phyloP scores from a whole-genome alignment of 306 rosid genomes.

The Cucumis cinereus region DNA sequence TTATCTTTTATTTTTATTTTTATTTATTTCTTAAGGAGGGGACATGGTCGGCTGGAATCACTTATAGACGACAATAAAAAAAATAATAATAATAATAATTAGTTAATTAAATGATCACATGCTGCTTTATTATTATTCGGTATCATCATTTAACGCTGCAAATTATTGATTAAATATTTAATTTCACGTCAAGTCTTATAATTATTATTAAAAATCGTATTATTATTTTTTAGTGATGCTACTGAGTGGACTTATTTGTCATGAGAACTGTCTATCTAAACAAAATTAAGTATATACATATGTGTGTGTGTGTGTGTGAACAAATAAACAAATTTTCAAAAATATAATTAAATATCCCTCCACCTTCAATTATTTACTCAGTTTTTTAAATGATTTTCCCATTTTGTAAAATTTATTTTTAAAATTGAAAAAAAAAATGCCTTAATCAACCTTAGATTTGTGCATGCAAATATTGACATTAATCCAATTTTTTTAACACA shows the following conservation, averaged over 20 bases:
- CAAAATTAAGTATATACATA: too few relatives aligned
- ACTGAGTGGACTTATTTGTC: not conserved
- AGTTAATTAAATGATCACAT: not conserved
- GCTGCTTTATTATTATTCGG: not conserved
- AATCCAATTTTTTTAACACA: too few relatives aligned
- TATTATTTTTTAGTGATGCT: not conserved
- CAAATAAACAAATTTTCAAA: too few relatives aligned
- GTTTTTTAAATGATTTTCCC: too few relatives aligned
- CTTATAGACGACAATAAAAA: not conserved
- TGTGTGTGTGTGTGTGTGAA: too few relatives aligned
- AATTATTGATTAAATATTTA: constrained; percentile 4
- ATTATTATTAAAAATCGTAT: not conserved
- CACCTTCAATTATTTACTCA: too few relatives aligned
- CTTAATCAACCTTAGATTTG: too few relatives aligned
- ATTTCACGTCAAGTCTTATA: not conserved
- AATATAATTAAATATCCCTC: too few relatives aligned
- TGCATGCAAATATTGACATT: too few relatives aligned
- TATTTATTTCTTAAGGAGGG: not conserved
- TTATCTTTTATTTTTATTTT: not conserved
- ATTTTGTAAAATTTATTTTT: too few relatives aligned
- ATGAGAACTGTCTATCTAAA: not conserved
- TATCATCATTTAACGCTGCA: not conserved
- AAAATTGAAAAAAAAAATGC: too few relatives aligned
- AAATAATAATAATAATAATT: not conserved
- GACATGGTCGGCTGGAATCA: constrained; percentile 1